A percentile compares a stretch with the other conserved stretches of the same genome.
phyloP scores from a whole-genome alignment of 1,284 basidiomycete genomes.

The Coniophora puteana region DNA sequence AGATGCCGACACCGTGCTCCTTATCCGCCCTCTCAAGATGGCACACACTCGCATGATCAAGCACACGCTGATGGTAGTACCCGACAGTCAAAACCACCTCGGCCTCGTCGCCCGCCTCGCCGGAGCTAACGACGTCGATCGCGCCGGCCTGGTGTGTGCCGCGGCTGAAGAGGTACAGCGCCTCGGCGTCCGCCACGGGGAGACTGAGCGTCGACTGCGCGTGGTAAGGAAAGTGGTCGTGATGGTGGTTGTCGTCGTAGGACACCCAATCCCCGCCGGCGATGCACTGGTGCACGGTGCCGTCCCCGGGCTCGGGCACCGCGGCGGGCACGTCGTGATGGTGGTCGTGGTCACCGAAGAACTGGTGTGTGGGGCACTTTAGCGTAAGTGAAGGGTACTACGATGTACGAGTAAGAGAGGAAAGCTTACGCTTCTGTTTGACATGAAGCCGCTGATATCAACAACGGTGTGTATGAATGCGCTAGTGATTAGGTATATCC shows the following conservation, averaged over 20 bases:
- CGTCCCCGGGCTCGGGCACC: conserved; percentile 2
- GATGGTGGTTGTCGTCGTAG: conserved; percentile 23
- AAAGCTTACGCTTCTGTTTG: too few relatives aligned
- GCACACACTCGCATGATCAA: conserved; percentile 36
- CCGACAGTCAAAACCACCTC: conserved; percentile 30
- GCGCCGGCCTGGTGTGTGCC: conserved; percentile 29
- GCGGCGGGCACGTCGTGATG: too few relatives aligned
- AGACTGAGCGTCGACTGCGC: conserved; percentile 31
- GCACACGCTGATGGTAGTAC: conserved; percentile 21
- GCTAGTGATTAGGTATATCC: too few relatives aligned
- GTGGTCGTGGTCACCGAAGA: too few relatives aligned
- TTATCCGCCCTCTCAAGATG: conserved; percentile 22
- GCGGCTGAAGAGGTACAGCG: conserved; percentile 33
- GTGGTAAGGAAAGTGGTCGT: conserved; percentile 15
- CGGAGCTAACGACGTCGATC: conserved; percentile 30
- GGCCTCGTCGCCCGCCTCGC: conserved; percentile 23
- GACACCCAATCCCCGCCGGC: conserved; percentile 20
- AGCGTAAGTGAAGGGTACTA: too few relatives aligned
- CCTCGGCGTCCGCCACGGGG: conserved; percentile 32
- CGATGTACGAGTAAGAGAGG: too few relatives aligned
- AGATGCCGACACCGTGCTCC: conserved; percentile 38
- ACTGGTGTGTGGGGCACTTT: too few relatives aligned
- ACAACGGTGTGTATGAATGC: too few relatives aligned
- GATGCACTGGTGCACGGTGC: conserved; percentile 12
- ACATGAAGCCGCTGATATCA: too few relatives aligned